Evolutionary conservation across 1,284 basidiomycete genomes (phyloP).

Genomic region (Pholiota adiposa): DNA sequence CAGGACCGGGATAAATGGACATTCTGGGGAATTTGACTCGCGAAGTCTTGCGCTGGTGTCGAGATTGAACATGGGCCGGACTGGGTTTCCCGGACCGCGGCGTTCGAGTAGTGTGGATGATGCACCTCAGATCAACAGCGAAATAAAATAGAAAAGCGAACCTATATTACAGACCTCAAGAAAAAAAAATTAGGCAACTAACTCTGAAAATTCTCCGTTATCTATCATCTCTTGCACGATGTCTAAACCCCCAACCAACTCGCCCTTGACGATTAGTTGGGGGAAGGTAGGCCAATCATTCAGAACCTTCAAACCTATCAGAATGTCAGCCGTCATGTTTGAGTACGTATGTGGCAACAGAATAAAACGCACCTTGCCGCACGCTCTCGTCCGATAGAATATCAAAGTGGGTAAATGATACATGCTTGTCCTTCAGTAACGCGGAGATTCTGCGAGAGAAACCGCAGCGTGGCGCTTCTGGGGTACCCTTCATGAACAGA

Average conservation of each 20-base stretch:
- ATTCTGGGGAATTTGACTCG: background rate
- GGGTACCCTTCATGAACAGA: constrained; percentile 97
- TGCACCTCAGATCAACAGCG: background rate
- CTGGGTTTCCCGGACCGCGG: background rate
- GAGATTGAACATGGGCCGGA: constrained; percentile 2
- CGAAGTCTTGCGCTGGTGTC: background rate
- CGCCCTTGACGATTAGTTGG: constrained; percentile 92
- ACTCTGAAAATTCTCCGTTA: constrained; percentile 50
- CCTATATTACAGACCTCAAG: constrained; percentile 7
- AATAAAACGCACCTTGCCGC: constrained; percentile 51
- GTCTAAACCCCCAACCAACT: constrained; percentile 95
- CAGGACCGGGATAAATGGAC: background rate
- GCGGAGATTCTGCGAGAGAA: constrained; percentile 91
- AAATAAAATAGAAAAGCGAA: constrained; percentile 13
- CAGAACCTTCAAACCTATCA: constrained; percentile 51
- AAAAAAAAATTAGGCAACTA: constrained; percentile 27
- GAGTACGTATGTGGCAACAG: background rate
- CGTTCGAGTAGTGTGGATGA: too few relatives aligned
- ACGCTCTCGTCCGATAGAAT: constrained; percentile 81
- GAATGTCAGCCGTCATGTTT: background rate
- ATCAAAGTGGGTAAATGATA: constrained; percentile 86
- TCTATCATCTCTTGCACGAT: constrained; percentile 73
- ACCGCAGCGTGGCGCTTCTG: constrained; percentile 86
- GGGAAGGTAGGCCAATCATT: constrained; percentile 99
- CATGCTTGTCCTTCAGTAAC: constrained; percentile 82